A percentile compares a stretch with the other conserved stretches of the same genome.
Conservation (phyloP, 495 filamentous ascomycete species). For the Aspergillus nidulans region DNA sequence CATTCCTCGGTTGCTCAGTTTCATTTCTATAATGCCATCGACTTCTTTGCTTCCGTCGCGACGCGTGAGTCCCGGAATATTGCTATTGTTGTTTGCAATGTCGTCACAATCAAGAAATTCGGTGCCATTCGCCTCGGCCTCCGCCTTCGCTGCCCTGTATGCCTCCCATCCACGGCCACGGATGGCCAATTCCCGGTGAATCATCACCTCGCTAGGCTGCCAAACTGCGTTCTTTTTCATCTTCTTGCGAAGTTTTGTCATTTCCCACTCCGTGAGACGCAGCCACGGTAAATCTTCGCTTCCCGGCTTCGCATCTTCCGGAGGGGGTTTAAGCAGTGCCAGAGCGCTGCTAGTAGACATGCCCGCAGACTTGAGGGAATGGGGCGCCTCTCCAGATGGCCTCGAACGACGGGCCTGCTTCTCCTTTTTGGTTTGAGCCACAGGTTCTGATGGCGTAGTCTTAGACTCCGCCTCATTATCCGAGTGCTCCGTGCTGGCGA, state of each 20-base stretch:
- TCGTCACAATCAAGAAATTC: constrained; percentile 57
- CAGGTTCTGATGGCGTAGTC: constrained; percentile 3
- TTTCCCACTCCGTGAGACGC: constrained; percentile 83
- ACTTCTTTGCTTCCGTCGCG: constrained; percentile 46
- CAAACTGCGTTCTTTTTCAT: constrained; percentile 99
- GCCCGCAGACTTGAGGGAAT: constrained; percentile 53
- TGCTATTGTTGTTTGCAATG: constrained; percentile 37
- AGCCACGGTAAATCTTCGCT: constrained; percentile 83
- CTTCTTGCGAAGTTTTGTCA: constrained; percentile 83
- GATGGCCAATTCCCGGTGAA: constrained; percentile 75
- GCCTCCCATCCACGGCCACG: constrained; percentile 73
- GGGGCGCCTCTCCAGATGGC: constrained; percentile 32
- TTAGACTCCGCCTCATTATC: constrained; percentile 34
- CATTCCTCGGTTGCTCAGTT: constrained; percentile 80
- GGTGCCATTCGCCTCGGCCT: constrained; percentile 62
- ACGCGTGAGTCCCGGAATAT: constrained; percentile 42
- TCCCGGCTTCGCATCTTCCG: constrained; percentile 67
- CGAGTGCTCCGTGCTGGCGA: constrained; percentile 45
- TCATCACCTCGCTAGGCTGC: constrained; percentile 96
- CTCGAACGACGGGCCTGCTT: constrained; percentile 44
- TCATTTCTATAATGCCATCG: constrained; percentile 35
- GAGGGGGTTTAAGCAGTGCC: constrained; percentile 71
- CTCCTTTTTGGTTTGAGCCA: constrained; percentile 27
- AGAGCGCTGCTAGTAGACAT: constrained; percentile 83
- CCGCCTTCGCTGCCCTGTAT: constrained; percentile 63